phyloP scores from a whole-genome alignment of 306 rosid genomes.

The Myrica gale region DNA sequence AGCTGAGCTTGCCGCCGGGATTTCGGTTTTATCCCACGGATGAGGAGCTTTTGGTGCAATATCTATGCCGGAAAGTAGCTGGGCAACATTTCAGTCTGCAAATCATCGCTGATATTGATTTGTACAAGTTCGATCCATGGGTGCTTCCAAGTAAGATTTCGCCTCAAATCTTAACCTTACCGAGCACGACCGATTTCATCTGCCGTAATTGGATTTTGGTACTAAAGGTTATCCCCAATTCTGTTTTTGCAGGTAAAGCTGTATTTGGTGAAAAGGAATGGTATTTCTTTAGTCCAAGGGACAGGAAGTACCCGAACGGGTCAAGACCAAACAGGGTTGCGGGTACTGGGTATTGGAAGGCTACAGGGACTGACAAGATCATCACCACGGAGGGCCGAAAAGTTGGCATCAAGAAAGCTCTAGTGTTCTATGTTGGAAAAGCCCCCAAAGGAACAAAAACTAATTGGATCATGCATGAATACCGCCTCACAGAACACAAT shows the following conservation, averaged over 20 bases:
- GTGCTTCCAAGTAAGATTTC: conserved; percentile 63
- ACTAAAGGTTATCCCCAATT: background rate
- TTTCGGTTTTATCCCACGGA: conserved; percentile 86
- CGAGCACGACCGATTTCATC: background rate
- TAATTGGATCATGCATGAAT: conserved; percentile 97
- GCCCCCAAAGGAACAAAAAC: conserved; percentile 94
- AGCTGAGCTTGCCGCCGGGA: conserved; percentile 84
- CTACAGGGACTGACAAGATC: conserved; percentile 84
- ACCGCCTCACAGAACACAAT: conserved; percentile 65
- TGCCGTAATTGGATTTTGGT: background rate
- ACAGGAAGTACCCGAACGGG: conserved; percentile 86
- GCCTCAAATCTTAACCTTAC: background rate
- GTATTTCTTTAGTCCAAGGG: conserved; percentile 90
- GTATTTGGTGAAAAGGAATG: conserved; percentile 91
- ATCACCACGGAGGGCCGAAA: conserved; percentile 76
- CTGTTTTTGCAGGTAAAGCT: conserved; percentile 57
- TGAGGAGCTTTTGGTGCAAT: conserved; percentile 89
- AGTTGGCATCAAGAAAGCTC: conserved; percentile 89
- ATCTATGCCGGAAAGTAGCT: conserved; percentile 83
- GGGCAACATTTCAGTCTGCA: conserved; percentile 78
- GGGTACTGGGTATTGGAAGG: conserved; percentile 96
- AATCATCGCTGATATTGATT: conserved; percentile 76
- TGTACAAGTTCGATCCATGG: conserved; percentile 95
- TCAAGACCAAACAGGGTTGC: conserved; percentile 92
- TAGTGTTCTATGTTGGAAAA: conserved; percentile 86